Evolutionary conservation across 163 green algal genomes (phyloP).

Genomic region (Dunaliella salina): DNA sequence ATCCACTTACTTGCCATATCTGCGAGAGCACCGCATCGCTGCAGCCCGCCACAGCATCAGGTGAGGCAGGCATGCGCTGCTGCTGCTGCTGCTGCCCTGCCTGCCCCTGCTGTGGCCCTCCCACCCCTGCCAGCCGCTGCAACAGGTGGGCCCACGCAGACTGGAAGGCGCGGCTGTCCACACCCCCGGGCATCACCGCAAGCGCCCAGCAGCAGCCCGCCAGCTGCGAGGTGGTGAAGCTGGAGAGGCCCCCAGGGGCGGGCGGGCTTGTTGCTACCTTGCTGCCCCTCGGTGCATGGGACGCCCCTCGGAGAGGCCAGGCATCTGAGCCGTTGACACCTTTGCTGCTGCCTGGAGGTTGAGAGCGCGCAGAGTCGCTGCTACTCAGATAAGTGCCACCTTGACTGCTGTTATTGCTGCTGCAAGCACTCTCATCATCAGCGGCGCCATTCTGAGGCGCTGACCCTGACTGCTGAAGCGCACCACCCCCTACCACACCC

Average conservation of each 20-base stretch:
- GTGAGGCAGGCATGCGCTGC: not conserved
- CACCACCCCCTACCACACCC: no score
- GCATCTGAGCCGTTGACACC: no score
- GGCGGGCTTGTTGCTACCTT: no score
- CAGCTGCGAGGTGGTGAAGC: conserved; percentile 13
- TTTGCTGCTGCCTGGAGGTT: no score
- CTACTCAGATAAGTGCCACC: not conserved
- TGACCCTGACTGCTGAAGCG: no score
- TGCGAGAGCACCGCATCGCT: not conserved
- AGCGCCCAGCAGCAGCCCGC: conserved; percentile 19
- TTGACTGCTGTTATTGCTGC: not conserved
- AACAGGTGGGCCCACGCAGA: conserved; percentile 2
- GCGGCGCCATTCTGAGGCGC: no score
- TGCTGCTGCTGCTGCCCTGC: not conserved
- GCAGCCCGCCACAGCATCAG: not conserved
- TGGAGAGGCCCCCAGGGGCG: not conserved
- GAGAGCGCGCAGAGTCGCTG: not conserved
- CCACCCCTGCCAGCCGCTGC: not conserved
- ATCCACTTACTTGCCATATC: not conserved
- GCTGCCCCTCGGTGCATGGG: no score
- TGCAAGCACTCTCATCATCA: not conserved
- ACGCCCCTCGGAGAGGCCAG: no score
- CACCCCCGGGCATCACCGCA: conserved; percentile 19
- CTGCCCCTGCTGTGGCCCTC: not conserved
- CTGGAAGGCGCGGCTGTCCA: conserved; percentile 17